Conservation (phyloP, 2,329 filamentous ascomycete genomes). For the Hymenoscyphus repandus region DNA sequence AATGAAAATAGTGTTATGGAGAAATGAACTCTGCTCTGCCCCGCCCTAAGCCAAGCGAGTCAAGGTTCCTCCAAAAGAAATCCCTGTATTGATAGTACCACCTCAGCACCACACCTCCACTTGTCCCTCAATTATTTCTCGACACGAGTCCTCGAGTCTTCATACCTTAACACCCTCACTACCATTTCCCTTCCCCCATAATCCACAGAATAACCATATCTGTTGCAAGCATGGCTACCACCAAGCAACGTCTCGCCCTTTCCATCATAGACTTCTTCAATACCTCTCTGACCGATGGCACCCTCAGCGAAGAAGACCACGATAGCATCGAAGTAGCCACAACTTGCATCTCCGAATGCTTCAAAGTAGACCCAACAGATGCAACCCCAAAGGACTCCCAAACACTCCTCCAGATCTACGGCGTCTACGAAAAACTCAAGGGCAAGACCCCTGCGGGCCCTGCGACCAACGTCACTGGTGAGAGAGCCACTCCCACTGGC, state of each 20-base stretch:
- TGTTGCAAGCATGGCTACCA: conserved; percentile 26
- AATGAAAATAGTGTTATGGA: too few relatives aligned
- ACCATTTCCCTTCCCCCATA: not conserved
- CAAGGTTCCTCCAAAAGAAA: too few relatives aligned
- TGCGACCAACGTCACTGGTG: conserved; percentile 39
- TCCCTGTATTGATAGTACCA: not conserved
- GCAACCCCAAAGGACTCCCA: conserved; percentile 76
- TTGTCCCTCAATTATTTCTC: not conserved
- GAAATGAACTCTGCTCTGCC: too few relatives aligned
- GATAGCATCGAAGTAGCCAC: conserved; percentile 92
- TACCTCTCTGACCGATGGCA: conserved; percentile 80
- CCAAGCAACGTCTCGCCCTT: conserved; percentile 79
- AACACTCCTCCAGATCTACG: conserved; percentile 86
- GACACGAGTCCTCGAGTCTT: not conserved
- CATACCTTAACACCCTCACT: not conserved
- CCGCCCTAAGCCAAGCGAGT: too few relatives aligned
- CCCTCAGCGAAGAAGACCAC: conserved; percentile 78
- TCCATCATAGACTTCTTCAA: conserved; percentile 94
- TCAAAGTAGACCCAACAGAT: conserved; percentile 87
- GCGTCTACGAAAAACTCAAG: conserved; percentile 93
- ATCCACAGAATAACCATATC: not conserved
- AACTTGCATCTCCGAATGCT: conserved; percentile 91
- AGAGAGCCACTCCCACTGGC: conserved; percentile 36
- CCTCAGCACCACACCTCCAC: not conserved
- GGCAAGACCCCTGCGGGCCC: conserved; percentile 35